These are phyloP conservation scores for Candida albicans DNA, from an alignment of 1,139 yeast species.

Conservation along the genomic window DNA sequence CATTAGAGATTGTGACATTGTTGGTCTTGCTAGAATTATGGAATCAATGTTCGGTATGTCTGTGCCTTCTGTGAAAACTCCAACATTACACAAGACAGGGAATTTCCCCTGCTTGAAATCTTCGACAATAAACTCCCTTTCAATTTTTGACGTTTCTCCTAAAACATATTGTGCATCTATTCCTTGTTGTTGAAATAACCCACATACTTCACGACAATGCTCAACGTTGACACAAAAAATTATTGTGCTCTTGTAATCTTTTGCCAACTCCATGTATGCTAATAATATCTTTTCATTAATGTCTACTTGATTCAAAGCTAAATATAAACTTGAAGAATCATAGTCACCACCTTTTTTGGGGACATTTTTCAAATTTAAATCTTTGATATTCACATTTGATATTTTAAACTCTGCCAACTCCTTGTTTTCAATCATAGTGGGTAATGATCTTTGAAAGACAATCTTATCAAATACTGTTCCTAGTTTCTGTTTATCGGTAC, in stretches of 20 bases:
- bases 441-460: conserved; percentile 65
- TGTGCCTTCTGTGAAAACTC: conserved; percentile 92
- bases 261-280: conserved; percentile 52
- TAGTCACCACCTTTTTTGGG: conserved; percentile 51
- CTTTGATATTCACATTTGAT: conserved; percentile 52
- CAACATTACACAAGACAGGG: conserved; percentile 82
- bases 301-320: conserved; percentile 52
- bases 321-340: conserved; percentile 49
- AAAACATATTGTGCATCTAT: conserved; percentile 75
- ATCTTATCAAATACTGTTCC: conserved; percentile 68
- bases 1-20: conserved; percentile 67
- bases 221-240: conserved; percentile 75
- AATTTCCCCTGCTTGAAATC: conserved; percentile 64
- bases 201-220: conserved; percentile 62
- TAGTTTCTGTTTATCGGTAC: conserved; percentile 68
- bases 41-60: conserved; percentile 92
- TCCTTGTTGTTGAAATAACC: conserved; percentile 56
- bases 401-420: conserved; percentile 73
- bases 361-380: conserved; percentile 39
- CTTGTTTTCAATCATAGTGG: conserved; percentile 66
- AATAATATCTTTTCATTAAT: conserved; percentile 27
- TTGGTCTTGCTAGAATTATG: conserved; percentile 76
- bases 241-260: conserved; percentile 59
- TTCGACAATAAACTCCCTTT: conserved; percentile 52
- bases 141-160: conserved; percentile 56